These are phyloP conservation scores for Clitopilus passeckerianus DNA, from an alignment of 768 basidiomycete species.

Conservation along the genomic window DNA sequence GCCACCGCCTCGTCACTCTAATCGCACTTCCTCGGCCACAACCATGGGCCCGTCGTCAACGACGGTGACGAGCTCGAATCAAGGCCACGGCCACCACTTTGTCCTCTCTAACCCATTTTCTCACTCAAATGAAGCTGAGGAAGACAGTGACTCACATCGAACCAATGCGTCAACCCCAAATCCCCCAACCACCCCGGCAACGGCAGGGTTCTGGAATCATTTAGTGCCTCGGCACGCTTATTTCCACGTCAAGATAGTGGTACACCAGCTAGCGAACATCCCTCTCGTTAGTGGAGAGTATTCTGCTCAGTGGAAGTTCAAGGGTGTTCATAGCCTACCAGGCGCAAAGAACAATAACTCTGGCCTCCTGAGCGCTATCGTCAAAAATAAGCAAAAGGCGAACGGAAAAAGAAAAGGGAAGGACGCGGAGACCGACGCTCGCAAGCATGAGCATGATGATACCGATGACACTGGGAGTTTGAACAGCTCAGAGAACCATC, in stretches of 20 bases:
- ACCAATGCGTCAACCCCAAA: slow-evolving; percentile 4
- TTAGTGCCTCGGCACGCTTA: slow-evolving; percentile 61
- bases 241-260: slow-evolving; percentile 54
- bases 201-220: slow-evolving; percentile 58
- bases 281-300: slow-evolving; percentile 72
- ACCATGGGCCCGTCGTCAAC: not conserved
- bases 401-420: slow-evolving; percentile 11
- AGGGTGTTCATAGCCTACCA: slow-evolving; percentile 36
- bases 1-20: not conserved
- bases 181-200: slow-evolving; percentile 14
- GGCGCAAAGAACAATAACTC: slow-evolving; percentile 30
- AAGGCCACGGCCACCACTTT: slow-evolving; percentile 3
- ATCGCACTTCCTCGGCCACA: not conserved
- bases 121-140: slow-evolving; percentile 6
- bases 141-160: slow-evolving; percentile 1
- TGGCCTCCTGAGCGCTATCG: slow-evolving; percentile 29
- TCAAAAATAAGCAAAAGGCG: slow-evolving; percentile 22
- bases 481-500: slow-evolving; percentile 8
- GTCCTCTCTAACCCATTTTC: slow-evolving; percentile 13
- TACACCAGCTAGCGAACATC: slow-evolving; percentile 68
- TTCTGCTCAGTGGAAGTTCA: slow-evolving; percentile 68
- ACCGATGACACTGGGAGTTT: slow-evolving; percentile 6
- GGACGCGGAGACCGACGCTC: slow-evolving; percentile 7
- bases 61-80: not conserved
- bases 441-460: slow-evolving; percentile 9